These are phyloP conservation scores for Cetradonia linearis DNA, from an alignment of 495 filamentous ascomycete genomes.

Conservation along the genomic window DNA sequence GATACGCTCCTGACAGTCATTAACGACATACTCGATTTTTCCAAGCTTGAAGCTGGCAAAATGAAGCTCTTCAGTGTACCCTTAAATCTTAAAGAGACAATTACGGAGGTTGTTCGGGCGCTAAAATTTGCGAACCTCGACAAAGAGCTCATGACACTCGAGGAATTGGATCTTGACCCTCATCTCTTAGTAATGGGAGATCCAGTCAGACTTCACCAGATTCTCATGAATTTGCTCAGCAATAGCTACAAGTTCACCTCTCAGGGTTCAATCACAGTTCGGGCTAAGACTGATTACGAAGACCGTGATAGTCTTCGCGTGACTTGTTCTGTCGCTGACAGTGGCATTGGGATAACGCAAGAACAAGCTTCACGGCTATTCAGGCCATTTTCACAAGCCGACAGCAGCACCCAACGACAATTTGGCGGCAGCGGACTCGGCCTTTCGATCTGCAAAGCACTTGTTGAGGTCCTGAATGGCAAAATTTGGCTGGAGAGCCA, in stretches of 20 bases:
- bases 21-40: slow-evolving; percentile 91
- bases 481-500: slow-evolving; percentile 71
- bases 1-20: slow-evolving; percentile 87
- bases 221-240: slow-evolving; percentile 84
- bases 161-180: slow-evolving; percentile 55
- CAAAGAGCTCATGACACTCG: slow-evolving; percentile 63
- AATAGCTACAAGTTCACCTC: slow-evolving; percentile 94
- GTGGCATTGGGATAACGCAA: slow-evolving; percentile 77
- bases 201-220: slow-evolving; percentile 82
- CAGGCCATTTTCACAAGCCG: slow-evolving; percentile 83
- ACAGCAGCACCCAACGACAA: slow-evolving; percentile 74
- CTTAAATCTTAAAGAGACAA: slow-evolving; percentile 74
- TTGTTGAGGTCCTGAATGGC: slow-evolving; percentile 82
- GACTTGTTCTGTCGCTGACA: slow-evolving; percentile 80
- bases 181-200: slow-evolving; percentile 79
- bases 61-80: slow-evolving; percentile 87
- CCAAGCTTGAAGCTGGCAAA: slow-evolving; percentile 88
- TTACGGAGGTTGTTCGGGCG: slow-evolving; percentile 77
- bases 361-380: slow-evolving; percentile 77
- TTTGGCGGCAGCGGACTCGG: slow-evolving; percentile 88
- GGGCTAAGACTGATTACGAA: slow-evolving; percentile 59
- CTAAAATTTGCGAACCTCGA: slow-evolving; percentile 76
- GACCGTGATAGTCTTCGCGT: slow-evolving; percentile 57
- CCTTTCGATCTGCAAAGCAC: slow-evolving; percentile 86
- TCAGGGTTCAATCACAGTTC: slow-evolving; percentile 72